phyloP scores from a whole-genome alignment of 75 land plant genomes.

The Sequoiadendron giganteum region DNA sequence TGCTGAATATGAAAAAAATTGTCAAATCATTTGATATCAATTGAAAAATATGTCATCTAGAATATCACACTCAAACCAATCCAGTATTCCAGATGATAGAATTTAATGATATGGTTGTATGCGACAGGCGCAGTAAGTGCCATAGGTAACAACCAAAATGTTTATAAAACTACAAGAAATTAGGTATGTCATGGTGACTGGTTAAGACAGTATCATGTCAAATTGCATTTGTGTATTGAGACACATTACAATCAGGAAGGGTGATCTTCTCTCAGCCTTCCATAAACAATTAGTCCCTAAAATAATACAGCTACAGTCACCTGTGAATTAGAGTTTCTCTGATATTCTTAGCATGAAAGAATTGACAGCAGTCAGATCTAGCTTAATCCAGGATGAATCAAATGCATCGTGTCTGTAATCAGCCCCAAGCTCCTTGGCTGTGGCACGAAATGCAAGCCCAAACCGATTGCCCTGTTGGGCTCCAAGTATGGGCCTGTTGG shows the following conservation, averaged over 20 bases:
- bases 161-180: background rate
- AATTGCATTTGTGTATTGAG: background rate
- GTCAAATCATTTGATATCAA: background rate
- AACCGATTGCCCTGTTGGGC: conserved; percentile 85
- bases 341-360: conserved; percentile 78
- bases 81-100: background rate
- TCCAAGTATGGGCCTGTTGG: conserved; percentile 79
- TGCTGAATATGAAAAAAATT: background rate
- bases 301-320: conserved; percentile 1
- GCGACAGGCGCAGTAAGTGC: background rate
- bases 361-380: conserved; percentile 60
- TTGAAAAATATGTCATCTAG: background rate
- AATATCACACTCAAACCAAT: background rate
- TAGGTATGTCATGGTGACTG: background rate
- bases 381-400: conserved; percentile 90
- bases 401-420: conserved; percentile 80
- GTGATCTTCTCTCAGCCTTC: conserved; percentile 1
- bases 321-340: conserved; percentile 38
- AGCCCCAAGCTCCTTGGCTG: conserved; percentile 76
- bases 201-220: background rate
- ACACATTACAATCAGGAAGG: background rate
- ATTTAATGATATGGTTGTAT: background rate
- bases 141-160: background rate
- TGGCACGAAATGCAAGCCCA: conserved; percentile 77
- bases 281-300: conserved; percentile 7